Base-by-base conservation (phyloP, 129 eudicot species). In the Artemisia tridentata region DNA sequence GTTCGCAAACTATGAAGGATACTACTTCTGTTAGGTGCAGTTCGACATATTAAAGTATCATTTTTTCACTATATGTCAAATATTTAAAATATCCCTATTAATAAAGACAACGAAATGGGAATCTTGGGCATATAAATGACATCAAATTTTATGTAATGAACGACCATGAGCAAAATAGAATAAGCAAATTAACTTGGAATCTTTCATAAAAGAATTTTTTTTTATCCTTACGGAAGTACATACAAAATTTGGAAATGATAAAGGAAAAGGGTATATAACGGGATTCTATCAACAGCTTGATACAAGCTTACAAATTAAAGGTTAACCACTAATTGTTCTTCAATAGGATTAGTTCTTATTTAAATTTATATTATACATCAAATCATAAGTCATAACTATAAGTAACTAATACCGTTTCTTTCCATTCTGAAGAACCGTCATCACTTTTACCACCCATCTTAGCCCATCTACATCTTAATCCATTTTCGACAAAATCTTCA, bases 401-500 rank as follows among this genome's bases (percentile, higher is more conserved):
- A 70, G 43, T 52, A 80, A 58, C 47, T 71, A 31, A 71, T 89
- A 92, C 98, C 89, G 91, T 92, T 85, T 92, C 98, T 86, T 92
- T 92, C 98, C 98, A 92, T 70, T 88, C 88, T 7, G 89, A 92
- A 61, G 85, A 78, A 20, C 86, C 91, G 58, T 91, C 96, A 29
- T 73, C 61, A 64, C 88, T 80, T 75, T 85, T 80, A 59, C 98
- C 98, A 70, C 96, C 96, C 98, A 92, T 92, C 81, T 83, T 88
- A 20, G 86, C 72, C 98, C 98, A 92, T 69, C 98, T 82, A 85
- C 98, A 89, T 81, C 95, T 79, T 48, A 84, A 92, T 57, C 98
- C 98, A 64, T 92, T 92, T 21, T 86, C 96, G 5, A 95, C 98
- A 46, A 86, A 73, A 67, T 92, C 98, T 78, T 88, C 96, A 12